Evolutionary conservation across 768 basidiomycete species (phyloP).

Genomic region (Dioszegia crocea): DNA sequence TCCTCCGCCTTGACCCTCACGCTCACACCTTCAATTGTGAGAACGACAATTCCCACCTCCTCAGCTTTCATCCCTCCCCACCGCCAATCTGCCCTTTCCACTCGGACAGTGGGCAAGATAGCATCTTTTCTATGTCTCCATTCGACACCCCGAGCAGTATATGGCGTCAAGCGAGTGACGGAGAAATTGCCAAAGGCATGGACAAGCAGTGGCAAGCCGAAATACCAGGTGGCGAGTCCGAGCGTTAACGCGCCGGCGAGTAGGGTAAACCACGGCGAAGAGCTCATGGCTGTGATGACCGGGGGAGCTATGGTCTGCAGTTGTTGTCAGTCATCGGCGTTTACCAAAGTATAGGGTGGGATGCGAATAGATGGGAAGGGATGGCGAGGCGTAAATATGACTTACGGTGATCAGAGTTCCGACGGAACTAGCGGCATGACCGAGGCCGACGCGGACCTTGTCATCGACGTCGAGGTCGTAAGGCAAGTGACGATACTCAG

Average conservation of each 20-base stretch:
- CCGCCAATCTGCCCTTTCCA: slow-evolving; percentile 27
- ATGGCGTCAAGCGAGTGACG: slow-evolving; percentile 39
- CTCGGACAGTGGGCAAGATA: slow-evolving; percentile 22
- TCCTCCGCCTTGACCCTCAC: slow-evolving; percentile 13
- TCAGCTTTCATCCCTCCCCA: slow-evolving; percentile 24
- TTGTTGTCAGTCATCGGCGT: too few species aligned
- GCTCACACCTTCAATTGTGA: slow-evolving; percentile 28
- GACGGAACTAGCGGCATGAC: not conserved
- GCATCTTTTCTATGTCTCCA: slow-evolving; percentile 21
- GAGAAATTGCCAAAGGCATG: not conserved
- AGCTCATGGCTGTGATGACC: too few species aligned
- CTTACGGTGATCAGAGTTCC: not conserved
- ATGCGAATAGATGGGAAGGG: not conserved
- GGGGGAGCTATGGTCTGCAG: too few species aligned
- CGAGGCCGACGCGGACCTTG: not conserved
- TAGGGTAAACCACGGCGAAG: not conserved
- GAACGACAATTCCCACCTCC: slow-evolving; percentile 21
- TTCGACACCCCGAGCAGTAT: slow-evolving; percentile 50
- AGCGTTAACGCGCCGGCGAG: not conserved
- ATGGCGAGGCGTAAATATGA: not conserved
- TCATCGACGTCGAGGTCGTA: too few species aligned
- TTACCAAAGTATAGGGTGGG: not conserved
- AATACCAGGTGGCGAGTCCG: not conserved
- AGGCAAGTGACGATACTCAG: too few species aligned
- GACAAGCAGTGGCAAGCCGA: not conserved